A percentile compares a stretch with the other conserved stretches of the same genome.
Evolutionary conservation across 1,139 yeast species (phyloP).

Genomic region (Geotrichum cucujoidarum): DNA sequence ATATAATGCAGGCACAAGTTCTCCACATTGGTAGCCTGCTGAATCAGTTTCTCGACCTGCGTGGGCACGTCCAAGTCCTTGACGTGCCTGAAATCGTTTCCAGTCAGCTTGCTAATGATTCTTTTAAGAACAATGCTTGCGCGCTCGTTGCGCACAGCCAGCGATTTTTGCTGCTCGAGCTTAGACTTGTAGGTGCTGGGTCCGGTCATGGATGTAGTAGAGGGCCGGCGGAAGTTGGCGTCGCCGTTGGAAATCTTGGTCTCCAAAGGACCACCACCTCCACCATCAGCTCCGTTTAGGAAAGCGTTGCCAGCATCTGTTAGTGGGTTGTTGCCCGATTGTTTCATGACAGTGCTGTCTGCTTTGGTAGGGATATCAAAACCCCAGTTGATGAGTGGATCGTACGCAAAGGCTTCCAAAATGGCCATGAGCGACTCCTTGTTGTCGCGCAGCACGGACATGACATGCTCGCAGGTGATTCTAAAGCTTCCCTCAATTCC

Average conservation of each 20-base stretch:
- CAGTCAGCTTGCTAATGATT: constrained; percentile 87
- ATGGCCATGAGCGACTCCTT: constrained; percentile 97
- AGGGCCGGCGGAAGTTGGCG: constrained; percentile 11
- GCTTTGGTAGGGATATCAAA: constrained; percentile 85
- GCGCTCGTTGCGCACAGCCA: constrained; percentile 67
- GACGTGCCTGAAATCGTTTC: constrained; percentile 79
- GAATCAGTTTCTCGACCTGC: constrained; percentile 90
- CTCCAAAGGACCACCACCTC: not conserved
- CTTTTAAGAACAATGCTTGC: constrained; percentile 87
- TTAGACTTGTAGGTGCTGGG: constrained; percentile 1
- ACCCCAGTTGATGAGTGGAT: constrained; percentile 98
- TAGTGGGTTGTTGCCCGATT: constrained; percentile 26
- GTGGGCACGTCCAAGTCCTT: constrained; percentile 73
- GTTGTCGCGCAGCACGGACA: constrained; percentile 88
- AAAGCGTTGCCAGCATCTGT: constrained; percentile 9
- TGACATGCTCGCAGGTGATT: constrained; percentile 94
- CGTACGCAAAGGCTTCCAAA: constrained; percentile 96
- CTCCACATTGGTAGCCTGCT: constrained; percentile 95
- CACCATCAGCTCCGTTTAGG: constrained; percentile 7
- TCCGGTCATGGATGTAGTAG: not conserved
- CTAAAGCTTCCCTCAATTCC: constrained; percentile 97
- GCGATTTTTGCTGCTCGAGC: constrained; percentile 52
- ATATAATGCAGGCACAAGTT: constrained; percentile 93
- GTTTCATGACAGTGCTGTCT: constrained; percentile 64
- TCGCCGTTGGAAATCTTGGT: constrained; percentile 6